Base-by-base conservation (phyloP, 2,329 filamentous ascomycete genomes). In the Fusarium sp. region DNA sequence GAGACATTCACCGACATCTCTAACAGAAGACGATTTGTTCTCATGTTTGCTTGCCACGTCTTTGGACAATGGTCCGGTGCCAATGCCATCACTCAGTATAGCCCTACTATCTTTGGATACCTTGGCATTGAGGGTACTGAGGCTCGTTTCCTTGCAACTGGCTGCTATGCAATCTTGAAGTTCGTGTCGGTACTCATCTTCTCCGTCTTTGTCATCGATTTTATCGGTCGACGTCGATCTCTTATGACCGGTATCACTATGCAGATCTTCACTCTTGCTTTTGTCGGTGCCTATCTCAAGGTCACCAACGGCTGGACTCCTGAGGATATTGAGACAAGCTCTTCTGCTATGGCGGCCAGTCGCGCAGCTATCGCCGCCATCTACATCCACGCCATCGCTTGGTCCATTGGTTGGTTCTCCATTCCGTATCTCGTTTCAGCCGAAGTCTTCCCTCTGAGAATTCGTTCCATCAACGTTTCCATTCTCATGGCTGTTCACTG, bases 321-420 rank as follows among this genome's bases (percentile, higher is more conserved):
- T 0, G 69, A 64, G n/a, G 26, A 50, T 0, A 76, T 79, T 2
- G 67, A 68, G 33, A 48, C 50, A 1, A 70, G 66, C 12, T 37
- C 67, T 1, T 69, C 73, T 7, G 52, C 75, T 1, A 77, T 79
- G 53, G 67, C 74, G 11, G 82, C 81, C 3, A 80, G 77, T 52
- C 80, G 79, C 1, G 82, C 77, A 3, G 81, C 82, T 2, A 83
- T 85, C 35, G 81, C 80, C 1, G 80, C 81, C 32, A 84, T 85
- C 7, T 85, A 83, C 67, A 53, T 85, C 23, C 80, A 81, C 18
- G 83, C 83, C 12, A 74, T 84, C 8, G 83, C 80, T 2, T 85
- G 82, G 82, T 83, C 82, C 0, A 81, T 85, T n/a, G 83, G 84
- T 1, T 85, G 82, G 82, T 84, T 84, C 65, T 80, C 78, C 1